Percentiles rank a stretch among this genome's conserved stretches.
Evolutionary conservation across 768 basidiomycete genomes (phyloP).

Genomic region (Phylloporus sp.): DNA sequence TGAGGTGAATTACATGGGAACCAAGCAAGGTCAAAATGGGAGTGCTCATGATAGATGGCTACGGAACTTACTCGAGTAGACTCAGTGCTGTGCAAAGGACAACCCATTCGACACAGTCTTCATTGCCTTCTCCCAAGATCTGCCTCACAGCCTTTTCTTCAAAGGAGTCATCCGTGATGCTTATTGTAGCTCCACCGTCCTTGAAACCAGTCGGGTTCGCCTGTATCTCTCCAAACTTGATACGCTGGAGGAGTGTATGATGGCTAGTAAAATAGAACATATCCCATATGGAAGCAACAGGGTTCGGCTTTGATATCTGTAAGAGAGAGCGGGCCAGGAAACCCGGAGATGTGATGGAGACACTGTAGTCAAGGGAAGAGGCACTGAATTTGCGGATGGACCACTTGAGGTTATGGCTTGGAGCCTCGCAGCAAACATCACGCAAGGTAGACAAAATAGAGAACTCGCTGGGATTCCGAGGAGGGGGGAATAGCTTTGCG

Average conservation of each 20-base stretch:
- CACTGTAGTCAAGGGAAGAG: constrained; percentile 96
- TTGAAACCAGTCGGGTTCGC: constrained; percentile 93
- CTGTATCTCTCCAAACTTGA: constrained; percentile 98
- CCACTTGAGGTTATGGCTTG: constrained; percentile 97
- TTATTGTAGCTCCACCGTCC: constrained; percentile 93
- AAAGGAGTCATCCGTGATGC: constrained; percentile 93
- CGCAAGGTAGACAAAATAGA: constrained; percentile 58
- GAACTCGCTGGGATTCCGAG: constrained; percentile 53
- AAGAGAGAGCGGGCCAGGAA: constrained; percentile 93
- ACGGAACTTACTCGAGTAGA: constrained; percentile 78
- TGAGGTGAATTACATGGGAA: constrained; percentile 13
- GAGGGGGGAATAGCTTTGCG: constrained; percentile 96
- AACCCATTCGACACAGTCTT: constrained; percentile 99
- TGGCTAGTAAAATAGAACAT: constrained; percentile 99
- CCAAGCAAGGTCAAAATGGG: constrained; percentile 13
- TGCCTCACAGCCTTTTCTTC: constrained; percentile 99
- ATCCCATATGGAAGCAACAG: constrained; percentile 96
- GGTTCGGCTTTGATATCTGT: constrained; percentile 96
- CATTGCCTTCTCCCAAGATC: constrained; percentile 96
- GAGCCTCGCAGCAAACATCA: constrained; percentile 93
- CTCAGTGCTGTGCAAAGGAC: constrained; percentile 98
- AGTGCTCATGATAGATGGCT: background rate
- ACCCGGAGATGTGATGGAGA: constrained; percentile 89
- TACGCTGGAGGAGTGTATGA: constrained; percentile 96
- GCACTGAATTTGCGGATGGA: constrained; percentile 97